A percentile compares a stretch with the other conserved stretches of the same genome.
Evolutionary conservation across 2,329 filamentous ascomycete species (phyloP).

Genomic region (Dryadomyces sulphureus): DNA sequence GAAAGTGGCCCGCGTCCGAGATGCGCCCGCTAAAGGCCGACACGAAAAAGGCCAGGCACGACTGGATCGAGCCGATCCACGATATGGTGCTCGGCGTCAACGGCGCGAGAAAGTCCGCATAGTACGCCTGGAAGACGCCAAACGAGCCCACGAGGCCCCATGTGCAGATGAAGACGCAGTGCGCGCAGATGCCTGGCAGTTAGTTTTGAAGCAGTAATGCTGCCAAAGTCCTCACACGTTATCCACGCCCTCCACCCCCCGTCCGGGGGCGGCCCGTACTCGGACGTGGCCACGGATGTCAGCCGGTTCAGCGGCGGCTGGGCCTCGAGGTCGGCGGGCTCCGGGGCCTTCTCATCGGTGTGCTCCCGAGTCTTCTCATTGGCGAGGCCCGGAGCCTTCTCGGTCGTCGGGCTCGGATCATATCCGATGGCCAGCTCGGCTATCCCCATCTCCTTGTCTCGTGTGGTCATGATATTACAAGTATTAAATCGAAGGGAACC

Average conservation of each 20-base stretch:
- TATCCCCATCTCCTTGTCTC: no score
- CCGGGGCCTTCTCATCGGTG: no score
- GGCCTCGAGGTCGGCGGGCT: no score
- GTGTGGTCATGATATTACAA: no score
- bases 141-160: slow-evolving; percentile 12
- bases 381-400: no score
- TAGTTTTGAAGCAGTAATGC: no score
- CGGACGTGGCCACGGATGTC: background rate
- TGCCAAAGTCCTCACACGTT: no score
- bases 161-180: slow-evolving; percentile 15
- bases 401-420: no score
- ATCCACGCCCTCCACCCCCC: slow-evolving; percentile 7
- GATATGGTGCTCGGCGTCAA: slow-evolving; percentile 11
- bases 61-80: slow-evolving; percentile 11
- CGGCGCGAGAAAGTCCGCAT: slow-evolving; percentile 8
- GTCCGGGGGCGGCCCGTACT: slow-evolving; percentile 5
- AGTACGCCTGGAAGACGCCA: slow-evolving; percentile 12
- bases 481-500: no score
- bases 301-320: background rate
- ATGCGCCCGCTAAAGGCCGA: slow-evolving; percentile 8
- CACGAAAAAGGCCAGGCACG: slow-evolving; percentile 9
- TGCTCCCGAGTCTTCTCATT: no score
- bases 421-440: no score
- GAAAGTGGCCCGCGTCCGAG: slow-evolving; percentile 10
- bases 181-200: slow-evolving; percentile 5